Evolutionary conservation across 129 eudicot species (phyloP).

Genomic region (Heracleum sosnowskyi): DNA sequence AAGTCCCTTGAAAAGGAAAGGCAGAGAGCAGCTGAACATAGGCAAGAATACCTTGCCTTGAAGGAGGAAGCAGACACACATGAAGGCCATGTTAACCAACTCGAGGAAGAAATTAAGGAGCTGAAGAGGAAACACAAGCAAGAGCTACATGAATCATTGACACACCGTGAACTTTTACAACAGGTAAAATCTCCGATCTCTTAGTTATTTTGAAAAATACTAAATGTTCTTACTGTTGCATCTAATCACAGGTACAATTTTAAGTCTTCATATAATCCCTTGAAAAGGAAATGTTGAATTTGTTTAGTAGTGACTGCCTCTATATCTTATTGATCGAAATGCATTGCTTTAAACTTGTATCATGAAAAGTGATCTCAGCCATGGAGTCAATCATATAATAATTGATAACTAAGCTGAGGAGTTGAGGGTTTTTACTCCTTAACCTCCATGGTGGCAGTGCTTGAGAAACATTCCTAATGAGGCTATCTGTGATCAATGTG

Average conservation of each 20-base stretch:
- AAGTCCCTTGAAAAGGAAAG: conserved; percentile 92
- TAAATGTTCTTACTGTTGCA: neutral
- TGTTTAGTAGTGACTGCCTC: neutral
- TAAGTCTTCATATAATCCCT: neutral
- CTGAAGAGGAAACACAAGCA: conserved; percentile 71
- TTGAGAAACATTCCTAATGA: neutral
- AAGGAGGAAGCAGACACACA: conserved; percentile 90
- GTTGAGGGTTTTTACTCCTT: neutral
- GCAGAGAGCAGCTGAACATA: conserved; percentile 70
- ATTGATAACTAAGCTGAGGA: neutral
- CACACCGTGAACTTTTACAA: conserved; percentile 73
- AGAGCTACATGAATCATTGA: conserved; percentile 66
- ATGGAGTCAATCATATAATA: neutral
- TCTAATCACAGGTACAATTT: neutral
- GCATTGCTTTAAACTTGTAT: neutral
- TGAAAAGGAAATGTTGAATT: neutral
- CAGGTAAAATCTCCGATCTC: conserved; percentile 38
- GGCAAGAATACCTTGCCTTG: conserved; percentile 73
- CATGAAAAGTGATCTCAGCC: neutral
- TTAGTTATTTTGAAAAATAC: neutral
- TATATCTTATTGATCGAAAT: neutral
- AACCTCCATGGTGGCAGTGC: neutral
- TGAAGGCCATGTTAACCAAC: conserved; percentile 58
- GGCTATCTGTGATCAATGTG: neutral
- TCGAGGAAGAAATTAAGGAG: conserved; percentile 62